Evolutionary conservation across 2,329 filamentous ascomycete genomes (phyloP), one percentile per base, ranked within the genome.

Genomic region (Calonectria leucothoes): DNA sequence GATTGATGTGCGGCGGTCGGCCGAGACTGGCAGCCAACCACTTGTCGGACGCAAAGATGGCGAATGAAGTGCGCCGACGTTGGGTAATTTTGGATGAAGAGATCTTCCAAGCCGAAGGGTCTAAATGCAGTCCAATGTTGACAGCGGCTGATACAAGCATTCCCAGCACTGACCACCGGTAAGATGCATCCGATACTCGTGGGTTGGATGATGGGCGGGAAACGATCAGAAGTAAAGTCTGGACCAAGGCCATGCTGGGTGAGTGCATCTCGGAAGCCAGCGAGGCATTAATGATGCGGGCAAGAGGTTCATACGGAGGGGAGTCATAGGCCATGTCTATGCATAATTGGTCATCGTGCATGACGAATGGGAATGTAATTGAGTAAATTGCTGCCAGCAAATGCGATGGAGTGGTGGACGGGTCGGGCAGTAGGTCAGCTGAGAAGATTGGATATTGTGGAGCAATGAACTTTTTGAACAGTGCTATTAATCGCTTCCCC

Each of bases 251-350:
- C 11, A 78, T 59, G 25, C 55, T 74, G 2, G 76, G 75, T 1
- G 75, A 75, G 17, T 78, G 76, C 7, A 74, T 25, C n/a, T 77
- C 75, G 15, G 65, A 49, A 4, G 72, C 39, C 7, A 78, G 12
- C 3, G 57, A 70, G 15, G 66, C 23, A 33, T 78, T 73, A 11
- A 77, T 75, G 23, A 79, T 71, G 0, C 51, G 69, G 20, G 75
- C 70, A 7, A 78, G 68, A 6, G 51, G 55, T 3, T 70, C 68
- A 29, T 75, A 78, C 4, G 77, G 75, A 0, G 76, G 76, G 15
- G 69, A 73, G 17, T 79, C 75, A 23, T 79, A 79, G 2, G 76
- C 75, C 7, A 79, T 49, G 55, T 79, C 77, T 39, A 79, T 77
- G 31, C 75, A 78, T 0, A 79, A 66, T 23, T 74, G 71, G 27